Percentiles rank a stretch among this genome's conserved stretches.
Conservation (phyloP, 208 protist species). For the Leishmania tropica region DNA sequence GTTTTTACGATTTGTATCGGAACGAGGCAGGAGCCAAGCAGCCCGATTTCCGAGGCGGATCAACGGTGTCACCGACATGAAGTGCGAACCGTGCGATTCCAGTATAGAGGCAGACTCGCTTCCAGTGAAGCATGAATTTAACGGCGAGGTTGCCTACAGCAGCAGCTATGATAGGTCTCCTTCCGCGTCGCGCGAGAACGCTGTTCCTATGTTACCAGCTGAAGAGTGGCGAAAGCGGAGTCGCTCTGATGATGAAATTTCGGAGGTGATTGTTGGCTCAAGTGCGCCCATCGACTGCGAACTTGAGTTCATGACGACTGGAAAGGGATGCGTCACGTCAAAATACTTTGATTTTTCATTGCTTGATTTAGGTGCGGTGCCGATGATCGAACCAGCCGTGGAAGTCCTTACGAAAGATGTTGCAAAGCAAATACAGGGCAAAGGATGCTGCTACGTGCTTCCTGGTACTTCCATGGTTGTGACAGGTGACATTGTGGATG, state of each 20-base stretch:
- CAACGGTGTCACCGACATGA: conserved; percentile 15
- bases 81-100: not conserved
- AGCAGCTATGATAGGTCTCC: conserved; percentile 5
- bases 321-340: conserved; percentile 21
- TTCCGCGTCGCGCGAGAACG: not conserved
- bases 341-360: conserved; percentile 34
- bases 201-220: not conserved
- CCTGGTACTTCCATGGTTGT: conserved; percentile 61
- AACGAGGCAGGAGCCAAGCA: not conserved
- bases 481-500: conserved; percentile 55
- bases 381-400: conserved; percentile 2
- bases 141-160: not conserved
- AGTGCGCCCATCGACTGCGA: conserved; percentile 20
- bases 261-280: not conserved
- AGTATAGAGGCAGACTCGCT: conserved; percentile 4
- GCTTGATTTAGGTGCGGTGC: conserved; percentile 17
- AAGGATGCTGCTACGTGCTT: conserved; percentile 53
- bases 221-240: conserved; percentile 18
- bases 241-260: conserved; percentile 5
- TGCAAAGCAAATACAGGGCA: conserved; percentile 31
- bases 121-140: not conserved
- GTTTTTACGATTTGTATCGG: conserved; percentile 41
- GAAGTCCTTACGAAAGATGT: conserved; percentile 8
- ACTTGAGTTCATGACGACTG: conserved; percentile 7
- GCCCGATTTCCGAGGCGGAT: conserved; percentile 28